Percentiles rank a stretch among this genome's conserved stretches.
phyloP scores from a whole-genome alignment of 768 basidiomycete genomes.

The Tricholoma matsutake region DNA sequence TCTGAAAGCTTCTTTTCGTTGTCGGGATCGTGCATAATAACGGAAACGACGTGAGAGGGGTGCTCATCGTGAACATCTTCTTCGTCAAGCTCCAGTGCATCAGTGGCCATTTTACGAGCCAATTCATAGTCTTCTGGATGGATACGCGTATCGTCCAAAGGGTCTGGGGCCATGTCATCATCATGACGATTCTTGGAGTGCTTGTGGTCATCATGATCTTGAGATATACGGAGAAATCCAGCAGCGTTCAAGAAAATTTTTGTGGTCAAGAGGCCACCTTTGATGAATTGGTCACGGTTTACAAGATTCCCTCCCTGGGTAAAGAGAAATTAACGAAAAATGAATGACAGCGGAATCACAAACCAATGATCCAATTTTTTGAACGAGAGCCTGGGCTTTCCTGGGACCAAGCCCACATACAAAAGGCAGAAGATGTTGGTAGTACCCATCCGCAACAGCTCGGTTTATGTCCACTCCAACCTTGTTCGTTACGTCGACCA shows the following conservation, averaged over 20 bases:
- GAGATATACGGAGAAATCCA: slow-evolving; percentile 85
- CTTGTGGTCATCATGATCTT: slow-evolving; percentile 58
- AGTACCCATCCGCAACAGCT: slow-evolving; percentile 84
- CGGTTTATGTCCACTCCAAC: slow-evolving; percentile 97
- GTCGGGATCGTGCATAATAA: slow-evolving; percentile 82
- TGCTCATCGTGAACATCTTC: slow-evolving; percentile 93
- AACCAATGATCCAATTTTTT: slow-evolving; percentile 76
- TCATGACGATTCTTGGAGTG: slow-evolving; percentile 63
- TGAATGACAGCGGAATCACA: slow-evolving; percentile 22
- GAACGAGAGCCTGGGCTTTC: slow-evolving; percentile 82
- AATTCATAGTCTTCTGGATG: slow-evolving; percentile 98
- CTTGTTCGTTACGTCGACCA: slow-evolving; percentile 89
- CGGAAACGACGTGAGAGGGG: slow-evolving; percentile 83
- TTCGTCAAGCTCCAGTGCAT: slow-evolving; percentile 95
- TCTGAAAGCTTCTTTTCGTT: slow-evolving; percentile 80
- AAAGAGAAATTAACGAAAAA: slow-evolving; percentile 9
- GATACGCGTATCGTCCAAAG: slow-evolving; percentile 92
- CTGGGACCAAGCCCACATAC: slow-evolving; percentile 93
- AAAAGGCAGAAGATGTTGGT: slow-evolving; percentile 84
- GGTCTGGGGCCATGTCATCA: slow-evolving; percentile 75
- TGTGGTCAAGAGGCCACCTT: slow-evolving; percentile 72
- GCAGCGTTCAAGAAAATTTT: slow-evolving; percentile 91
- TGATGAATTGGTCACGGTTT: slow-evolving; percentile 88
- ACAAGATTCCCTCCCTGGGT: slow-evolving; percentile 79
- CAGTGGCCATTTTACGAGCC: slow-evolving; percentile 97